These are phyloP conservation scores for Cryptosporidium meleagridis DNA, from an alignment of 169 alveolate species.

Conservation along the genomic window DNA sequence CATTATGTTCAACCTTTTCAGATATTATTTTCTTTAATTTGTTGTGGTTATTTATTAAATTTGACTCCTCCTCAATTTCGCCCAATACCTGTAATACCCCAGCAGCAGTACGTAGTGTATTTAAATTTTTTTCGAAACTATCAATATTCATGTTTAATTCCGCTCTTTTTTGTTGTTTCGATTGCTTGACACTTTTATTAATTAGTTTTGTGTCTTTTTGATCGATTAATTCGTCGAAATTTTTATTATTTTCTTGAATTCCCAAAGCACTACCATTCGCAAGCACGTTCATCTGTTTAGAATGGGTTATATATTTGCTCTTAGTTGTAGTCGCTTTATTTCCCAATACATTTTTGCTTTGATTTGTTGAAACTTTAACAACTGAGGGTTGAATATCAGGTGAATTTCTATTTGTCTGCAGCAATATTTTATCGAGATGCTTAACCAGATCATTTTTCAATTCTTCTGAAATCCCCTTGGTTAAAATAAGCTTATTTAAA, in stretches of 20 bases:
- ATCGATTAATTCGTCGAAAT: background rate
- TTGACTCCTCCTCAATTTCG: constrained; percentile 27
- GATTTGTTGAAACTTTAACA: background rate
- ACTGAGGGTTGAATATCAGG: background rate
- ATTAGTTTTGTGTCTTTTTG: background rate
- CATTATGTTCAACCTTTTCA: constrained; percentile 3
- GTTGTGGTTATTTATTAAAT: constrained; percentile 12
- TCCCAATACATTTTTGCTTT: background rate
- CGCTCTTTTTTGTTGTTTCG: background rate
- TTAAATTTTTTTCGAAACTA: background rate
- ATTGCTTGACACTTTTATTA: background rate
- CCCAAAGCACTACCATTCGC: background rate
- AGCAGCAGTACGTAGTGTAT: constrained; percentile 50
- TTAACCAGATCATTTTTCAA: constrained; percentile 17
- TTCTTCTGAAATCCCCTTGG: constrained; percentile 29
- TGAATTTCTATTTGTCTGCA: background rate
- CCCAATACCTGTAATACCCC: constrained; percentile 37
- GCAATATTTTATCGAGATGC: constrained; percentile 14
- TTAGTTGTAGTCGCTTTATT: background rate
- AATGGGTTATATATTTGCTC: background rate
- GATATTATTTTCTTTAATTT: constrained; percentile 8
- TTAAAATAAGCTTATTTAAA: constrained; percentile 19
- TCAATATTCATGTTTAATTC: constrained; percentile 7
- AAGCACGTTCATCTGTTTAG: background rate
- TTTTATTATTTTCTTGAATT: background rate